These are phyloP conservation scores for Aechmea fasciata DNA, from an alignment of 176 grass and related monocot species.

Conservation along the genomic window DNA sequence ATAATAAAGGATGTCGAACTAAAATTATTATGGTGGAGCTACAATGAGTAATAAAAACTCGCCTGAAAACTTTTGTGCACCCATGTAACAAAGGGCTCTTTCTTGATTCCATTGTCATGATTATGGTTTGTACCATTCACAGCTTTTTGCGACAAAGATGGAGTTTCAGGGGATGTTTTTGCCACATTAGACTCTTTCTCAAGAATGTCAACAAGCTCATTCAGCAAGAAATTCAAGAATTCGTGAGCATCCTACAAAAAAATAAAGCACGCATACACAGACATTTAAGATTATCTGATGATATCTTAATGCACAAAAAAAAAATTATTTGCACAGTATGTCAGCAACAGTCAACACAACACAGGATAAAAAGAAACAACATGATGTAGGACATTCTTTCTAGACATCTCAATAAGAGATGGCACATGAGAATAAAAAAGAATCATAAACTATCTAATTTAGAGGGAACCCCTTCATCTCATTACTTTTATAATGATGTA, in stretches of 20 bases:
- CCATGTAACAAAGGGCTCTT: slow-evolving; percentile 67
- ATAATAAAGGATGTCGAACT: not conserved
- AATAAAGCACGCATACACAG: not conserved
- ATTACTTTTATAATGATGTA: no score
- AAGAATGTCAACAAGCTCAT: slow-evolving; percentile 96
- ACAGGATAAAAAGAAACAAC: not conserved
- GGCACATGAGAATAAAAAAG: no score
- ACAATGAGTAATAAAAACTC: slow-evolving; percentile 12
- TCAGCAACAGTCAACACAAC: not conserved
- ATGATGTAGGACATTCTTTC: not conserved
- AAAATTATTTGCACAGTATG: no score
- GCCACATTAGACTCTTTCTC: slow-evolving; percentile 64
- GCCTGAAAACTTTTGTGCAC: slow-evolving; percentile 97
- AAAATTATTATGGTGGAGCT: not conserved
- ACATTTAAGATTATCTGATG: not conserved
- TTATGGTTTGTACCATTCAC: slow-evolving; percentile 42
- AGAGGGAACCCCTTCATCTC: no score
- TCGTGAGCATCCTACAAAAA: slow-evolving; percentile 94
- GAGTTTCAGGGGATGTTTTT: slow-evolving; percentile 39
- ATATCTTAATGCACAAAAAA: not conserved
- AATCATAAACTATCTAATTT: no score
- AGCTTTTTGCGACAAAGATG: slow-evolving; percentile 32
- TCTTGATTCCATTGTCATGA: slow-evolving; percentile 49
- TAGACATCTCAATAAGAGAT: not conserved
- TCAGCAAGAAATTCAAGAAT: slow-evolving; percentile 91